These are phyloP conservation scores for Rhodofomes roseus DNA, from an alignment of 1,284 basidiomycete species.

Conservation along the genomic window DNA sequence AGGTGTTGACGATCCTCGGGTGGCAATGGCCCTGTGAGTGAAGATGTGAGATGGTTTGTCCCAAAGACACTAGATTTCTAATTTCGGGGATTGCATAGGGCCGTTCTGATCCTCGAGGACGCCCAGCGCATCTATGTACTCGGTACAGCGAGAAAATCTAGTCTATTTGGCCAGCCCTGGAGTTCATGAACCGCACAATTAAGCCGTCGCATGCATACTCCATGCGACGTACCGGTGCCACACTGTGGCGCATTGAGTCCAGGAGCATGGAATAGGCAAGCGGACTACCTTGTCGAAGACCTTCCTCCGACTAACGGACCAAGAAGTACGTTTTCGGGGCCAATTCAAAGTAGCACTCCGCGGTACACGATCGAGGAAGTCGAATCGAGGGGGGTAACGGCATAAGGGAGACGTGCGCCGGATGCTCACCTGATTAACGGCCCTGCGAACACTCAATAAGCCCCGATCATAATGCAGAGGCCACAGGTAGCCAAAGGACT, in stretches of 20 bases:
- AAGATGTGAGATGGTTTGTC: background rate
- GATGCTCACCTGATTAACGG: constrained; percentile 75
- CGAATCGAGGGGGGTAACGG: constrained; percentile 1
- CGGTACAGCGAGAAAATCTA: background rate
- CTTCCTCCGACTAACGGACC: background rate
- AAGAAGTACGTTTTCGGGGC: background rate
- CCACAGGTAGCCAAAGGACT: constrained; percentile 29
- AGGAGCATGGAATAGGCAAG: background rate
- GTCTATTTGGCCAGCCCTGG: background rate
- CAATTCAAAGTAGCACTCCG: background rate
- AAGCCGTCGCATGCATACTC: background rate
- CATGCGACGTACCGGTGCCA: background rate
- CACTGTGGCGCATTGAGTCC: background rate
- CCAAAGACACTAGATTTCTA: background rate
- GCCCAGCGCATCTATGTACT: too few species aligned
- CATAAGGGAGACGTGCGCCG: background rate
- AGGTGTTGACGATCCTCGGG: constrained; percentile 80
- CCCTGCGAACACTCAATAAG: constrained; percentile 40
- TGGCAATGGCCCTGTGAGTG: constrained; percentile 81
- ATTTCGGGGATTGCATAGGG: background rate
- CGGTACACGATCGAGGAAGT: background rate
- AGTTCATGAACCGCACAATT: background rate
- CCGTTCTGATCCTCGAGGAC: background rate
- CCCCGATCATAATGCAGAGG: background rate
- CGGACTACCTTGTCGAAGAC: background rate